Percentiles rank a stretch among this genome's conserved stretches.
Conservation (phyloP, 176 grass and related monocot genomes). For the Carex kokanica region DNA sequence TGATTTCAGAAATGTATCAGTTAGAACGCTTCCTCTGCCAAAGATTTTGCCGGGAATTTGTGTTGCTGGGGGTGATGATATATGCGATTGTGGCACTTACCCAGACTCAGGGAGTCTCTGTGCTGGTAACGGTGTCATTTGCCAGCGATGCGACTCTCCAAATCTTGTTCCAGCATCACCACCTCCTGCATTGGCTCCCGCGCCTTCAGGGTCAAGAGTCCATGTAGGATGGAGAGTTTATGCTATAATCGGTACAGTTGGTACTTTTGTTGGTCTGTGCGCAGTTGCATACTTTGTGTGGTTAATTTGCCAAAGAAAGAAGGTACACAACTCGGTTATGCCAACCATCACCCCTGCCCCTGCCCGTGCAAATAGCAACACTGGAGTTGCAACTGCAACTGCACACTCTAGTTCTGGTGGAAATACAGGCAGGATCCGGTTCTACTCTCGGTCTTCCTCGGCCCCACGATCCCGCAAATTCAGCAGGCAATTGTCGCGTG, state of each 20-base stretch:
- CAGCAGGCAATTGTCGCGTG: slow-evolving; percentile 65
- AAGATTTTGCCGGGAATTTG: slow-evolving; percentile 57
- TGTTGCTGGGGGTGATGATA: not conserved
- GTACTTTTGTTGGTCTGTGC: slow-evolving; percentile 48
- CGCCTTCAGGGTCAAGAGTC: not conserved
- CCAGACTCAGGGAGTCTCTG: slow-evolving; percentile 42
- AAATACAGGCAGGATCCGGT: not conserved
- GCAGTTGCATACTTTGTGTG: slow-evolving; percentile 56
- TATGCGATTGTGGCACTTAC: slow-evolving; percentile 35
- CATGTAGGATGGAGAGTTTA: slow-evolving; percentile 53
- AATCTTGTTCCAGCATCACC: not conserved
- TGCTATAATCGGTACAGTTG: slow-evolving; percentile 56
- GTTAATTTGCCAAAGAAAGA: slow-evolving; percentile 63
- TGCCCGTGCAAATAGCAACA: not conserved
- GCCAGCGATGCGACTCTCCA: slow-evolving; percentile 28
- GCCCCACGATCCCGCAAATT: slow-evolving; percentile 46
- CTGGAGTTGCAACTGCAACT: not conserved
- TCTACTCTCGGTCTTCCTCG: slow-evolving; percentile 6
- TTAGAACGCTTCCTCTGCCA: slow-evolving; percentile 24
- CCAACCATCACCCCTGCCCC: slow-evolving; percentile 27
- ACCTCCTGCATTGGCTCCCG: not conserved
- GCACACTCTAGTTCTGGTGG: not conserved
- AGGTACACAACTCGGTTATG: slow-evolving; percentile 86
- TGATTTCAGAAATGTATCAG: not conserved
- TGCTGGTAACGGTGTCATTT: slow-evolving; percentile 35